Evolutionary conservation across 1,284 basidiomycete genomes (phyloP).

Genomic region (Austroboletus rostrupii): DNA sequence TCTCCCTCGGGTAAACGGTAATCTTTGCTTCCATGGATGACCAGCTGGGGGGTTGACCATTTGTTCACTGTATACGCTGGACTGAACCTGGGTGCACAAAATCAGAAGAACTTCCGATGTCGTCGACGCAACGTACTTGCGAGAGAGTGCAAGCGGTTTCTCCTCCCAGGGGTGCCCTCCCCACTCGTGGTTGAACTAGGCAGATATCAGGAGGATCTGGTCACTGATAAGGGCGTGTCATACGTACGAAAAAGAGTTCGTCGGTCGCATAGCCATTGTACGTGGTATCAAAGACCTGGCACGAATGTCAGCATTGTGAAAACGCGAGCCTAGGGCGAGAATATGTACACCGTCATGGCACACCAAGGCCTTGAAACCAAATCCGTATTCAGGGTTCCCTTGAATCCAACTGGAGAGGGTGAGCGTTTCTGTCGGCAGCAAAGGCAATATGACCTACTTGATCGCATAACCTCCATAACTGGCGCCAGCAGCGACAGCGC

Average conservation of each 20-base stretch:
- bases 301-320: neutral
- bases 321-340: neutral
- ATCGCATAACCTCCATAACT: conserved; percentile 83
- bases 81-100: conserved; percentile 44
- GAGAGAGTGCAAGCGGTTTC: conserved; percentile 50
- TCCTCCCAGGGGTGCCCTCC: conserved; percentile 75
- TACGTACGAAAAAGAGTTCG: conserved; percentile 78
- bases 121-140: conserved; percentile 42
- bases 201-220: neutral
- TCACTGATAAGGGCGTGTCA: neutral
- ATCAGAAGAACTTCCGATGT: neutral
- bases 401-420: conserved; percentile 77
- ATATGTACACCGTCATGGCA: conserved; percentile 78
- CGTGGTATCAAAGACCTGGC: conserved; percentile 62
- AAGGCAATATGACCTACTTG: conserved; percentile 48
- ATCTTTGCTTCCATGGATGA: conserved; percentile 86
- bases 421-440: neutral
- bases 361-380: conserved; percentile 85
- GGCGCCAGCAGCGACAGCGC: conserved; percentile 78
- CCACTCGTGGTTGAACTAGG: conserved; percentile 82
- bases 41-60: conserved; percentile 82
- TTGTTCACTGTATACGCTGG: conserved; percentile 78
- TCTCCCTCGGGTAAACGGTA: conserved; percentile 82
- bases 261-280: conserved; percentile 82
- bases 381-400: conserved; percentile 82